Percentiles rank a stretch among this genome's conserved stretches.
These are phyloP conservation scores for Boeremia exigua DNA, from an alignment of 2,329 filamentous ascomycete species.

Conservation along the genomic window DNA sequence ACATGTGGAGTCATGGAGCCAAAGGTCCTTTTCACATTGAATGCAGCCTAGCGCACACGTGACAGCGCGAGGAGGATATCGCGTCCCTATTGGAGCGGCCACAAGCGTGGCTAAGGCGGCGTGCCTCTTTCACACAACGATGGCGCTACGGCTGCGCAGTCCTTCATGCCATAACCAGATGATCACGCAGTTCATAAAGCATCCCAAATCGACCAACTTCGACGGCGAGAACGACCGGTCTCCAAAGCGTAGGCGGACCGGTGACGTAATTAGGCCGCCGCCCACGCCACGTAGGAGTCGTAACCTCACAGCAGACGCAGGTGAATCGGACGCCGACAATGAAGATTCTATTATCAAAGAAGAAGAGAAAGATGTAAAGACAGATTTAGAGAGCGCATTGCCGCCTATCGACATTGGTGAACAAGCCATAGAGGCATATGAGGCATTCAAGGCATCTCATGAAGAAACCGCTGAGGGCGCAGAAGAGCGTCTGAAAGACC, in stretches of 20 bases:
- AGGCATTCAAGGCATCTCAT: constrained; percentile 68
- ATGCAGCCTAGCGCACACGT: constrained; percentile 17
- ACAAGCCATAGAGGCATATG: constrained; percentile 80
- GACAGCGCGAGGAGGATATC: constrained; percentile 17
- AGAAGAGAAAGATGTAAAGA: constrained; percentile 52
- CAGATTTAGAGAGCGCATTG: constrained; percentile 74
- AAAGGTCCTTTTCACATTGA: neutral
- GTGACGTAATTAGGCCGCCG: constrained; percentile 30
- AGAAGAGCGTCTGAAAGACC: constrained; percentile 61
- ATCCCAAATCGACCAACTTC: constrained; percentile 54
- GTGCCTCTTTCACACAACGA: constrained; percentile 22
- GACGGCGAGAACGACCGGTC: constrained; percentile 49
- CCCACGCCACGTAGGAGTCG: constrained; percentile 30
- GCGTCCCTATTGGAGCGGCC: constrained; percentile 13
- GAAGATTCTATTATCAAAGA: constrained; percentile 43
- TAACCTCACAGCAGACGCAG: constrained; percentile 40
- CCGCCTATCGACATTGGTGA: constrained; percentile 69
- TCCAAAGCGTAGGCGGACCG: constrained; percentile 51
- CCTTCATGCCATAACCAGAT: constrained; percentile 57
- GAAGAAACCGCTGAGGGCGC: constrained; percentile 47
- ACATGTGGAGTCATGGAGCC: constrained; percentile 1
- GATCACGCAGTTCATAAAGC: constrained; percentile 52
- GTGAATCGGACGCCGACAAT: constrained; percentile 50
- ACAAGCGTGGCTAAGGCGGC: constrained; percentile 2
- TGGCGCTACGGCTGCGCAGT: constrained; percentile 49